A percentile compares a stretch with the other conserved stretches of the same genome.
Conservation (phyloP, 257 asterid species). For the Solanum habrochaites region DNA sequence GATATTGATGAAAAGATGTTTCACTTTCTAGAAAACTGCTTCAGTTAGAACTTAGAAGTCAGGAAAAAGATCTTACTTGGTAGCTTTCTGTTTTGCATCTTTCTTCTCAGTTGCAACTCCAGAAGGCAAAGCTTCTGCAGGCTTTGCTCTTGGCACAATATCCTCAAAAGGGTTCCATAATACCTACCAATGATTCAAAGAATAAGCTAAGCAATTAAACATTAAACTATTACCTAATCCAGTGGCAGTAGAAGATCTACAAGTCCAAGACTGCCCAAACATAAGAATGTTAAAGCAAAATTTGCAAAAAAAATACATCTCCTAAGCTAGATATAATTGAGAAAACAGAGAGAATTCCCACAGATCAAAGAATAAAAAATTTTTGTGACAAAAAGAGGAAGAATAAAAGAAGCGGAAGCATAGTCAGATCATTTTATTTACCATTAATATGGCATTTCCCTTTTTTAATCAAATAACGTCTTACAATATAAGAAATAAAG, state of each 20-base stretch:
- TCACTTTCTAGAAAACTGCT: background rate
- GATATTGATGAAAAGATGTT: background rate
- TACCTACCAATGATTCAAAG: slow-evolving; percentile 34
- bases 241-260: background rate
- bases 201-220: slow-evolving; percentile 2
- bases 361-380: background rate
- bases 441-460: background rate
- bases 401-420: background rate
- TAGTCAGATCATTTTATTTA: background rate
- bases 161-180: slow-evolving; percentile 98
- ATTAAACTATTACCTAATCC: background rate
- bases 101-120: slow-evolving; percentile 33
- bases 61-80: slow-evolving; percentile 41
- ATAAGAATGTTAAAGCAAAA: background rate
- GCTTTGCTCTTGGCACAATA: slow-evolving; percentile 53
- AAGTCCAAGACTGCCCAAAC: background rate
- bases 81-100: slow-evolving; percentile 49
- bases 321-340: background rate
- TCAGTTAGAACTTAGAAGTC: background rate
- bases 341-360: background rate
- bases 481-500: background rate
- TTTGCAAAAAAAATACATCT: background rate
- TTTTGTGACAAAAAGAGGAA: background rate
- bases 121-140: slow-evolving; percentile 32
- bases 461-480: background rate